Percentiles rank a stretch among this genome's conserved stretches.
phyloP scores from a whole-genome alignment of 352 stramenopile genomes.

The Pythium plurisporium region DNA sequence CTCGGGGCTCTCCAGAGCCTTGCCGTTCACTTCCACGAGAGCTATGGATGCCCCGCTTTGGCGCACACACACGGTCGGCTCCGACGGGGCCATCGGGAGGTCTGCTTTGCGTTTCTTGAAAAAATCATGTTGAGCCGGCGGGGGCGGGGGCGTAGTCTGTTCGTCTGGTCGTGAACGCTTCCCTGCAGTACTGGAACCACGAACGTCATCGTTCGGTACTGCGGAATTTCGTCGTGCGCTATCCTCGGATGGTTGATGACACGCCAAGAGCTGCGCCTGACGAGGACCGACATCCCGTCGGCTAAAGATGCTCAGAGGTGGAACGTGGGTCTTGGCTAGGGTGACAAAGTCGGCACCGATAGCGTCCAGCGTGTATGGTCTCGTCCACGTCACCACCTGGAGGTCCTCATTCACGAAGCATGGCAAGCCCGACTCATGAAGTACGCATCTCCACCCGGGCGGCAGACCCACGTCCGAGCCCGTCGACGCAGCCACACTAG shows the following conservation, averaged over 20 bases:
- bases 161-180: not conserved
- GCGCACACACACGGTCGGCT: not conserved
- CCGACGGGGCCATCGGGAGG: not conserved
- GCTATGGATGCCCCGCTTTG: not conserved
- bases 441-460: constrained; percentile 52
- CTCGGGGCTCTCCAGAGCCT: constrained; percentile 15
- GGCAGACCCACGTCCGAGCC: constrained; percentile 36
- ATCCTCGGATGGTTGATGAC: not conserved
- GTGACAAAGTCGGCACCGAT: constrained; percentile 34
- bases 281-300: not conserved
- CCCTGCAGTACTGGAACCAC: too few species aligned
- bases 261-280: not conserved
- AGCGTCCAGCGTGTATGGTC: constrained; percentile 54
- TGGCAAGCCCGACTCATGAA: constrained; percentile 59
- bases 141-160: too few species aligned
- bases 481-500: not conserved
- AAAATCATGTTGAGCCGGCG: too few species aligned
- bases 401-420: constrained; percentile 62
- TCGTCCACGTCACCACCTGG: constrained; percentile 63
- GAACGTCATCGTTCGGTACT: not conserved
- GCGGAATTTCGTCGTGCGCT: too few species aligned
- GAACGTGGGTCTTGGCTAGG: constrained; percentile 54
- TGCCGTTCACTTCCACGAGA: constrained; percentile 21
- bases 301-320: constrained; percentile 60
- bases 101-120: constrained; percentile 14